phyloP scores from a whole-genome alignment of 208 protist species.

The Trypanosoma caninum region DNA sequence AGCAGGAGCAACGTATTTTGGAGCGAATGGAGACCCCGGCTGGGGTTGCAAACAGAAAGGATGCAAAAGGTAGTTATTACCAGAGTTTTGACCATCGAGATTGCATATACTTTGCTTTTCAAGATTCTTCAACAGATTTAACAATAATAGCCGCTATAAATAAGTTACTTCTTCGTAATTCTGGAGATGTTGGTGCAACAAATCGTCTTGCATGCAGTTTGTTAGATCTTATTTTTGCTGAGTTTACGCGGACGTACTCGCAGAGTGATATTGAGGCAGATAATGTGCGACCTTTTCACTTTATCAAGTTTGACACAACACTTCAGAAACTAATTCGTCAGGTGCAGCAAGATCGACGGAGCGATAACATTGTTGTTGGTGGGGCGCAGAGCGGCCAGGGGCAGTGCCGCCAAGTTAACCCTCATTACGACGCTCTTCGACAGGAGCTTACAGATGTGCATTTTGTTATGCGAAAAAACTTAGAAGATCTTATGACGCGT shows the following conservation, averaged over 20 bases:
- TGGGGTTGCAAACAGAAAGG: constrained; percentile 29
- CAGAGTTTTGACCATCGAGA: constrained; percentile 90
- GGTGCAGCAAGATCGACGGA: constrained; percentile 63
- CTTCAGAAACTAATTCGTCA: constrained; percentile 68
- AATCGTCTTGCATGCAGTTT: constrained; percentile 85
- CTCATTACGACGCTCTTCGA: constrained; percentile 70
- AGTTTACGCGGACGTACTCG: constrained; percentile 66
- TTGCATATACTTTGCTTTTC: constrained; percentile 89
- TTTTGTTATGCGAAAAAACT: constrained; percentile 89
- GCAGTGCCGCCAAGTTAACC: constrained; percentile 66
- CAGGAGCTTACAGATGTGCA: constrained; percentile 89
- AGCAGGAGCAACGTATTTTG: constrained; percentile 84
- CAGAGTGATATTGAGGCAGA: constrained; percentile 45
- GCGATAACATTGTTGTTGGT: constrained; percentile 42
- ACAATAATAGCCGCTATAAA: constrained; percentile 88
- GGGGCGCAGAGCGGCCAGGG: constrained; percentile 9
- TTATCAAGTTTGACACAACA: constrained; percentile 87
- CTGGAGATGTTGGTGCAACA: constrained; percentile 57
- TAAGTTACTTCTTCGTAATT: constrained; percentile 84
- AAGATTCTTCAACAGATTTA: constrained; percentile 79
- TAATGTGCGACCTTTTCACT: constrained; percentile 78
- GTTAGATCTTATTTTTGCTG: constrained; percentile 72
- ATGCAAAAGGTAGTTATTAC: constrained; percentile 75
- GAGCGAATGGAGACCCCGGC: constrained; percentile 81
- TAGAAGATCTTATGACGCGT: constrained; percentile 87